phyloP scores from a whole-genome alignment of 768 basidiomycete species.

The Collybia mongolica region DNA sequence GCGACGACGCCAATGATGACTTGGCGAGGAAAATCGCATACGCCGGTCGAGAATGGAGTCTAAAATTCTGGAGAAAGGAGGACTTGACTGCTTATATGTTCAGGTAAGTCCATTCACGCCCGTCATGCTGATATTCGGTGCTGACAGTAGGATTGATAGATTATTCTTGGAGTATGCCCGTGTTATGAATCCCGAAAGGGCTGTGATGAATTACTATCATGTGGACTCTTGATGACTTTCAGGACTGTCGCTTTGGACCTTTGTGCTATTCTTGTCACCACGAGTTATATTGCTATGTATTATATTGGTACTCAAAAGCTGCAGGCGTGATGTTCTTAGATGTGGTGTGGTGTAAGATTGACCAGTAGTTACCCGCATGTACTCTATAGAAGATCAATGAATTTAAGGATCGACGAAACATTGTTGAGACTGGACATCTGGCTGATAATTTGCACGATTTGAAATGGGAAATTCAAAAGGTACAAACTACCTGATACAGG shows the following conservation, averaged over 20 bases:
- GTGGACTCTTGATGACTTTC: neutral
- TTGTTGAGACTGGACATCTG: too few species aligned
- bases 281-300: too few species aligned
- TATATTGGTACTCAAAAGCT: neutral
- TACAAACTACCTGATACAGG: too few species aligned
- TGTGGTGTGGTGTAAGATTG: too few species aligned
- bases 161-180: constrained; percentile 55
- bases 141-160: constrained; percentile 21
- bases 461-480: too few species aligned
- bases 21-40: constrained; percentile 55
- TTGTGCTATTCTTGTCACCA: neutral
- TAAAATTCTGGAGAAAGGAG: constrained; percentile 55
- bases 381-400: too few species aligned
- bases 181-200: constrained; percentile 45
- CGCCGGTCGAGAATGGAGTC: constrained; percentile 57
- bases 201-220: constrained; percentile 33
- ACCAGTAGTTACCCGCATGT: too few species aligned
- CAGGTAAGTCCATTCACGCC: constrained; percentile 33
- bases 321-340: neutral
- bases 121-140: neutral
- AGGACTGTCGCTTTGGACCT: neutral
- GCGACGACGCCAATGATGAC: constrained; percentile 54
- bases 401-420: too few species aligned
- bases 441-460: too few species aligned
- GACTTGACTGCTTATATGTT: constrained; percentile 61